Base-by-base conservation (phyloP, 805 yeast genomes). In the Millerozyma acaciae region DNA sequence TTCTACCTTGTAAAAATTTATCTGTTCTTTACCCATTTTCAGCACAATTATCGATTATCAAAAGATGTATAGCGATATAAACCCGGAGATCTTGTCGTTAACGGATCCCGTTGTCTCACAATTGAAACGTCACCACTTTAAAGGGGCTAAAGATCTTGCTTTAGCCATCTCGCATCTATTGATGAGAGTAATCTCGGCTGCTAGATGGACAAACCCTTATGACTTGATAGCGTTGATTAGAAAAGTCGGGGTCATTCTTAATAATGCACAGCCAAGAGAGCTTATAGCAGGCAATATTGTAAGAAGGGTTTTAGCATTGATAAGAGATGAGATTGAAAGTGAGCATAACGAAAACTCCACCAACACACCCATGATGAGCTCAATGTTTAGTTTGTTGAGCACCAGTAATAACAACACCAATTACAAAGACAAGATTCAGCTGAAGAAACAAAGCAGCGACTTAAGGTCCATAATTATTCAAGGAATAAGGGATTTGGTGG, bases 221-320 rank as follows among this genome's bases (percentile, higher is more conserved):
- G 87, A 84, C 40, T 68, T 90, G 41, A 80, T 90, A 17, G 60
- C 59, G 12, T 77, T 83, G 38, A 77, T 90, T 44, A 77, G 94
- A 47, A 67, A 69, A 35, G 75, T 89, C 13, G 98, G 97, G 6
- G 65, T 65, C 24, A 62, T 73, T 20, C 62, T 93, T 30, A 76
- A 77, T 23, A 75, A 71, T 16, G 95, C 97, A 3, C 93, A 85
- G 51, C 97, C 97, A 6, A 74, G 86, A 43, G 95, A 89, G 48
- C 80, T 88, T 45, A 75, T 88, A 3, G 77, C 89, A 35, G 97
- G 97, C 7, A 93, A 93, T 55, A 81, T 93, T 23, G 83, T 90
- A 12, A 75, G 97, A 55, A 73, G 98, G 53, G 89, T 90, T 1
- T 65, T 93, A 43, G 88, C 95, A 1, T 64, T 85, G 34, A 78